phyloP scores from a whole-genome alignment of 805 yeast genomes.

The Kuraishia ogatae region DNA sequence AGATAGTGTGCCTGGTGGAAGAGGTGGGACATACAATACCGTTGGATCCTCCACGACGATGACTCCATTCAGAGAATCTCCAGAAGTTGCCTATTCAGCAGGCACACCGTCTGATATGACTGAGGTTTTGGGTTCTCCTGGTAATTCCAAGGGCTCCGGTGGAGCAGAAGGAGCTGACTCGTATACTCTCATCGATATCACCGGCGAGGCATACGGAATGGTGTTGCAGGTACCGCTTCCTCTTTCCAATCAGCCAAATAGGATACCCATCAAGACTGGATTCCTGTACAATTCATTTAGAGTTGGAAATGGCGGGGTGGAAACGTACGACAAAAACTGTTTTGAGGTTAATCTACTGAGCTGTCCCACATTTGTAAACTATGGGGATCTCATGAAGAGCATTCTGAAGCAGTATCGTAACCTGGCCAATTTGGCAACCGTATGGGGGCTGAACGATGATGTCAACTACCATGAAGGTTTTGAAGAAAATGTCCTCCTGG shows the following conservation, averaged over 20 bases:
- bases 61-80: constrained; percentile 7
- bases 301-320: background rate
- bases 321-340: constrained; percentile 13
- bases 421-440: constrained; percentile 33
- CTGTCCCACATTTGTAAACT: constrained; percentile 61
- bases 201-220: constrained; percentile 45
- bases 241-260: constrained; percentile 58
- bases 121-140: constrained; percentile 4
- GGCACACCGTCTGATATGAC: constrained; percentile 4
- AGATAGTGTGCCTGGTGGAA: constrained; percentile 4
- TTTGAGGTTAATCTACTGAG: constrained; percentile 64
- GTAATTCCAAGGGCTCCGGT: background rate
- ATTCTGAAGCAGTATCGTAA: constrained; percentile 55
- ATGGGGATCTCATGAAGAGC: constrained; percentile 43
- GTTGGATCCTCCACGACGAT: constrained; percentile 13
- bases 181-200: constrained; percentile 32
- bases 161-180: background rate
- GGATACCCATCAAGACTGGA: constrained; percentile 66
- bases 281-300: constrained; percentile 38
- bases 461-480: constrained; percentile 4
- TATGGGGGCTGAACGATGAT: constrained; percentile 20
- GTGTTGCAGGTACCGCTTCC: constrained; percentile 56
- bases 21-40: constrained; percentile 7
- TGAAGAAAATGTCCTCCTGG: constrained; percentile 21
- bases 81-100: constrained; percentile 4